Evolutionary conservation across 176 grass and related monocot species (phyloP), one percentile per base, ranked within the genome.

Genomic region (Oryza nivara): DNA sequence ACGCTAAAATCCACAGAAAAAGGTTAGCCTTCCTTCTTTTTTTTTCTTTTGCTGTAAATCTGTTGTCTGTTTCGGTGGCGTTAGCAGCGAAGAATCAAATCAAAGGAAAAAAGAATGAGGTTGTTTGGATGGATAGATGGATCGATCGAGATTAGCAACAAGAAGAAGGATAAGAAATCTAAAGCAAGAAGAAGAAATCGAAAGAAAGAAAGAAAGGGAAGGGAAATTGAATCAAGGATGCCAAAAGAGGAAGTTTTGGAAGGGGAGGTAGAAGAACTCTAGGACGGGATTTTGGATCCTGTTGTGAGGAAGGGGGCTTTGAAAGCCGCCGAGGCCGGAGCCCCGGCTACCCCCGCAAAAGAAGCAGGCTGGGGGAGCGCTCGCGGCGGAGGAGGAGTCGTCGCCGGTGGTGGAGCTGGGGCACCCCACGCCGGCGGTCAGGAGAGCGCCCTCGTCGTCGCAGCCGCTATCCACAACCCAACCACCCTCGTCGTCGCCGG

Each of bases 311-410:
- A 93, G 96, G 96, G 96, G 96, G 91, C 96, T 98, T 95, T 92
- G 77, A 88, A 90, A 95, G 96, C 96, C 93, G 93, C 96, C 93
- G 93, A 98, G 96, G 96, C 96, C 93, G 96, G 92, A 93, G 96
- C 96, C 96, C 93, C 93, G 96, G 96, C 96, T 93, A 95, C 96
- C 96, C 96, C 96, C 93, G 79, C 93, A 98, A 95, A 92, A 43
- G 93, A 82, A 85, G 93, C 96, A 95, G 92, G 75, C 44, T 79
- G 65, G 70, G 74, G 78, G 52, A 7, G 60, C 34, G 81, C 90
- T 60, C 68, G 82, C 86, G 90, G 85, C 78, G 90, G 80, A 43
- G 81, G 60, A 78, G 80, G 48, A 76, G 36, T 88, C 88, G 75
- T 81, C 95, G 86, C 90, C 90, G 79, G 86, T 17, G 86, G 83